Base-by-base conservation (phyloP, 108 stramenopile species). In the Cyclotella distinguenda region DNA sequence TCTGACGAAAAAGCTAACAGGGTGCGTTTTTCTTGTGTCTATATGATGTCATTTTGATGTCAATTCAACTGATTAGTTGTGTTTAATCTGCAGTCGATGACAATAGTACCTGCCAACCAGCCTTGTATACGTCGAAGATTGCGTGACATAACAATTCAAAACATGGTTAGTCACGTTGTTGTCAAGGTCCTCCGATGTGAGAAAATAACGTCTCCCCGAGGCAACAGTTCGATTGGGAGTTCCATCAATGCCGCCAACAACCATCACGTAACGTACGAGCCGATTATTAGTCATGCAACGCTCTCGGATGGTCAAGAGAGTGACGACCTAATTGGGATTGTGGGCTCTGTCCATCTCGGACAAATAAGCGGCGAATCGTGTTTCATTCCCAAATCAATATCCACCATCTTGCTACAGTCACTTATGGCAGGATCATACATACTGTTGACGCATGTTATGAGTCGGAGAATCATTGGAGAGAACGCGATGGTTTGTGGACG, bases 101-200 rank as follows among this genome's bases (percentile, higher is more conserved):
- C 48, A 19, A 51, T 49, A 30, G n/a, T 39, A 2, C 33, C 46
- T 13, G 11, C 55, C 12, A 38, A 50, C 16, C 67, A 64, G 40
- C 66, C 47, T 25, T 76, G 74, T 43, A 54, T 51, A 36, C 51
- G 56, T 18, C 66, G 74, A 9, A 76, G 44, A 59, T 48, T 76
- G 11, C 45, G 74, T 22, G 74, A 76, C 13, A 76, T 76, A 28
- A 58, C 38, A 0, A 28, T 42, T 25, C 62, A 36, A 27, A 64
- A 76, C 54, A 42, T 68, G 15, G 21, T 64, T 1, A 76, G 74
- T 45, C 66, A 76, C 44, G 54, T 76, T 19, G 66, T 76, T 21
- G 74, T 76, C 38, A 76, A 76, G 40, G 74, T 64, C 4, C 45
- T 76, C 8, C 66, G 74, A 21, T 76, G 74, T 49, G 74, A 76